Conservation (phyloP, 2,329 filamentous ascomycete species). For the Phialocephala sp. region DNA sequence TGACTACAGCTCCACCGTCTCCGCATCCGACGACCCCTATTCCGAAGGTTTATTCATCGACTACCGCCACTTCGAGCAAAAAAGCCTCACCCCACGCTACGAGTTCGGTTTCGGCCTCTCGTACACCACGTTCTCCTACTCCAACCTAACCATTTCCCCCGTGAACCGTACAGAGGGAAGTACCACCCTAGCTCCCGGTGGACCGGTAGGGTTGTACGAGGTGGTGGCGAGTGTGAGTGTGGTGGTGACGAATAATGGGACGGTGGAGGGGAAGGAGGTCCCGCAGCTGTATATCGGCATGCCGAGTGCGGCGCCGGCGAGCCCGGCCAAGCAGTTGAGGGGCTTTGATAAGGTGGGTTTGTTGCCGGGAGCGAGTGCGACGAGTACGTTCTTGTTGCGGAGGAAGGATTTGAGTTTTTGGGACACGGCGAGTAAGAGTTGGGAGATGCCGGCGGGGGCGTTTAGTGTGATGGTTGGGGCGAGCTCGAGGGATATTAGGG, state of each 20-base stretch:
- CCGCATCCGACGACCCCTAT: slow-evolving; percentile 43
- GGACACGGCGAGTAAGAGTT: slow-evolving; percentile 64
- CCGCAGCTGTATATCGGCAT: slow-evolving; percentile 52
- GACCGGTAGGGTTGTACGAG: slow-evolving; percentile 67
- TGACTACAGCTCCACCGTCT: slow-evolving; percentile 52
- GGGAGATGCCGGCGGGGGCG: slow-evolving; percentile 51
- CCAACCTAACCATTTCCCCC: slow-evolving; percentile 24
- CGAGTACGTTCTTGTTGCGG: slow-evolving; percentile 49
- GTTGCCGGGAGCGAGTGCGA: slow-evolving; percentile 50
- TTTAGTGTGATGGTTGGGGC: slow-evolving; percentile 35
- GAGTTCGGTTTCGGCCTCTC: slow-evolving; percentile 57
- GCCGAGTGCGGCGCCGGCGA: slow-evolving; percentile 46
- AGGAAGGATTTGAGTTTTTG: slow-evolving; percentile 62
- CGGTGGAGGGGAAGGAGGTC: slow-evolving; percentile 55
- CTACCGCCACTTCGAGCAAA: slow-evolving; percentile 57
- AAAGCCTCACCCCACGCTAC: slow-evolving; percentile 44
- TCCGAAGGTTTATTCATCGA: slow-evolving; percentile 57
- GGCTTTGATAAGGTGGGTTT: slow-evolving; percentile 66
- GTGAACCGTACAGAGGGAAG: slow-evolving; percentile 22
- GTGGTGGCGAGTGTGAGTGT: slow-evolving; percentile 63
- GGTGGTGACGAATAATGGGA: slow-evolving; percentile 67
- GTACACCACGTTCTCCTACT: slow-evolving; percentile 58
- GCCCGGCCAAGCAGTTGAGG: slow-evolving; percentile 63
- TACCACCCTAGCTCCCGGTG: slow-evolving; percentile 46
- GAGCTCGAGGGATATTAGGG: slow-evolving; percentile 38